Conservation (phyloP, 2,329 filamentous ascomycete genomes). For the Emmonsiellopsis sp. region DNA sequence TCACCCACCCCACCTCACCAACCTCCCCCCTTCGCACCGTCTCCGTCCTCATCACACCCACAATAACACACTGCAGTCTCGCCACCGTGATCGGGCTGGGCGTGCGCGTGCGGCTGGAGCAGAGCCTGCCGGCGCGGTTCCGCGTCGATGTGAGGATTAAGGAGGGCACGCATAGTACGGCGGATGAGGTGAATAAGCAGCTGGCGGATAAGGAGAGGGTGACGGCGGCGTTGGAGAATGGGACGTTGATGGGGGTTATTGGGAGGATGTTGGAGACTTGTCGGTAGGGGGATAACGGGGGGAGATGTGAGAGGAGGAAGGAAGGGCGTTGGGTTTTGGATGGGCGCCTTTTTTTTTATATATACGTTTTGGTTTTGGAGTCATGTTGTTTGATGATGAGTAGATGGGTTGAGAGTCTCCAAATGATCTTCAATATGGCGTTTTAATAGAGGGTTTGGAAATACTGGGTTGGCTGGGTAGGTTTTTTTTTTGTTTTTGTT, state of each 20-base stretch:
- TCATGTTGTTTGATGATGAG: too few relatives aligned
- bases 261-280: slow-evolving; percentile 91
- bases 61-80: slow-evolving; percentile 91
- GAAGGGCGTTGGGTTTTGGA: not conserved
- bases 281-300: slow-evolving; percentile 34
- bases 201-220: slow-evolving; percentile 93
- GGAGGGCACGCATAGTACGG: slow-evolving; percentile 89
- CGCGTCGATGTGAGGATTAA: slow-evolving; percentile 90
- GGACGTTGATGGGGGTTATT: slow-evolving; percentile 75
- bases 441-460: too few relatives aligned
- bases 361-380: too few relatives aligned
- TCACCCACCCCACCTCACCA: slow-evolving; percentile 50
- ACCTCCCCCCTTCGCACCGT: slow-evolving; percentile 61
- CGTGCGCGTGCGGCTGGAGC: slow-evolving; percentile 81
- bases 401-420: too few relatives aligned
- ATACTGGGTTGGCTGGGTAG: too few relatives aligned
- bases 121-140: slow-evolving; percentile 83
- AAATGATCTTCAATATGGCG: too few relatives aligned
- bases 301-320: not conserved
- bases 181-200: slow-evolving; percentile 94
- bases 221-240: slow-evolving; percentile 88
- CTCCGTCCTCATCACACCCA: slow-evolving; percentile 83
- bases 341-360: not conserved
- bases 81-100: slow-evolving; percentile 94
- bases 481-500: too few relatives aligned